A percentile compares a stretch with the other conserved stretches of the same genome.
These are phyloP conservation scores for Hansenula lynferdii DNA, from an alignment of 1,139 yeast genomes.

Conservation along the genomic window DNA sequence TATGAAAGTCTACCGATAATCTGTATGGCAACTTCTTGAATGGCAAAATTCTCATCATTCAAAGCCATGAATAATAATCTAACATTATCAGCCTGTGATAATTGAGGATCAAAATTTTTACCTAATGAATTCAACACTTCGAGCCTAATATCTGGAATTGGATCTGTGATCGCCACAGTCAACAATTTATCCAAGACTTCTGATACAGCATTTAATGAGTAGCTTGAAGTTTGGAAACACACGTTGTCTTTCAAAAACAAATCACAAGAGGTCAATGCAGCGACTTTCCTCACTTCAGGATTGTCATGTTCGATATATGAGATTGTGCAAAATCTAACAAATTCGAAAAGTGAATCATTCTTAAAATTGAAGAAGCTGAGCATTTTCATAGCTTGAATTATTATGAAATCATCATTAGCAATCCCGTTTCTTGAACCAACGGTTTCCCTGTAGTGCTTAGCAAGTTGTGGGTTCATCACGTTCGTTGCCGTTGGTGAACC, in stretches of 20 bases:
- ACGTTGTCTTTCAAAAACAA: slow-evolving; percentile 81
- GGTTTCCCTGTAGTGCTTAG: slow-evolving; percentile 71
- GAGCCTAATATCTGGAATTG: slow-evolving; percentile 77
- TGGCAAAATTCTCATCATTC: slow-evolving; percentile 84
- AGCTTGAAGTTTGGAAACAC: slow-evolving; percentile 77
- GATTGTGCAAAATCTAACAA: slow-evolving; percentile 79
- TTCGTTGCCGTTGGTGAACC: slow-evolving; percentile 71
- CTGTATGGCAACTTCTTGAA: slow-evolving; percentile 74
- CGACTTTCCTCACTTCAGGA: slow-evolving; percentile 75
- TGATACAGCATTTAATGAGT: slow-evolving; percentile 79
- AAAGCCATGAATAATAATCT: slow-evolving; percentile 80
- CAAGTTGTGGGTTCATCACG: slow-evolving; percentile 58
- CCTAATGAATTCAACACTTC: slow-evolving; percentile 75
- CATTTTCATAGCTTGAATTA: slow-evolving; percentile 44
- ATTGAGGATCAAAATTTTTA: slow-evolving; percentile 78
- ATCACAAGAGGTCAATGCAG: slow-evolving; percentile 79
- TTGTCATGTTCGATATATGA: slow-evolving; percentile 77
- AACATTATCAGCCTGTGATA: slow-evolving; percentile 91
- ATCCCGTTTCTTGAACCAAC: slow-evolving; percentile 68
- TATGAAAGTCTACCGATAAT: slow-evolving; percentile 80
- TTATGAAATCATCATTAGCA: slow-evolving; percentile 25
- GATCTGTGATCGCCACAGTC: slow-evolving; percentile 87
- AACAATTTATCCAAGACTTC: slow-evolving; percentile 79
- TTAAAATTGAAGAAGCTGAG: slow-evolving; percentile 71
- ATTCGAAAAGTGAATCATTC: slow-evolving; percentile 75